Conservation (phyloP, 805 yeast genomes). For the Ascoidea asiatica region DNA sequence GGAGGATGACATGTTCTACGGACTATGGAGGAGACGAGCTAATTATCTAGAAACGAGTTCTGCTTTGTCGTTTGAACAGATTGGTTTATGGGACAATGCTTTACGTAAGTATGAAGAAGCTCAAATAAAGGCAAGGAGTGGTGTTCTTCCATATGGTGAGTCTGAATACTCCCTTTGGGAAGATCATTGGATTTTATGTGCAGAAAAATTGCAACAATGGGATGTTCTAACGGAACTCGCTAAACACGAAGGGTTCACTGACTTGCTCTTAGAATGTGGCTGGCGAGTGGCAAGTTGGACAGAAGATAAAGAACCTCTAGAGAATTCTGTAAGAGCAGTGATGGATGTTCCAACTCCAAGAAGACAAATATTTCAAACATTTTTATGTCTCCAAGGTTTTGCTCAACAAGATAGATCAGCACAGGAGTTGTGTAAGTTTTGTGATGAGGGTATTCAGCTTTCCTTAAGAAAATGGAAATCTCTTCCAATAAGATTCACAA, state of each 20-base stretch:
- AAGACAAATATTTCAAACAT: slow-evolving; percentile 90
- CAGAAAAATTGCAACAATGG: slow-evolving; percentile 97
- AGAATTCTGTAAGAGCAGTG: slow-evolving; percentile 86
- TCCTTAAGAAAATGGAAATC: slow-evolving; percentile 90
- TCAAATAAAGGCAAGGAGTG: slow-evolving; percentile 91
- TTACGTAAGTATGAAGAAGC: slow-evolving; percentile 91
- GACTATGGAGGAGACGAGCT: slow-evolving; percentile 94
- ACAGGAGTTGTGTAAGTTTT: slow-evolving; percentile 70
- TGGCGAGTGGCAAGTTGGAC: slow-evolving; percentile 99
- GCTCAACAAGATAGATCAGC: slow-evolving; percentile 82
- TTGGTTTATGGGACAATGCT: slow-evolving; percentile 91
- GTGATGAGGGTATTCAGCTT: slow-evolving; percentile 94
- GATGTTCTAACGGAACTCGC: slow-evolving; percentile 92
- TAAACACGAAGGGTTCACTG: slow-evolving; percentile 96
- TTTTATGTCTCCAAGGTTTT: slow-evolving; percentile 82
- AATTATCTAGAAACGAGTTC: slow-evolving; percentile 87
- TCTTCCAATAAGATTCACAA: slow-evolving; percentile 57
- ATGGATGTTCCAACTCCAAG: slow-evolving; percentile 99
- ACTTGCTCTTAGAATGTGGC: slow-evolving; percentile 90
- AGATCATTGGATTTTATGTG: slow-evolving; percentile 96
- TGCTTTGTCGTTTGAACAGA: slow-evolving; percentile 87
- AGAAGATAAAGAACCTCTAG: slow-evolving; percentile 86
- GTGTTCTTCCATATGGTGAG: slow-evolving; percentile 89
- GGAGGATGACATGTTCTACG: slow-evolving; percentile 95
- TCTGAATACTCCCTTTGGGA: slow-evolving; percentile 96